phyloP scores from a whole-genome alignment of 305 asterid species.

The Rubia tinctorum region DNA sequence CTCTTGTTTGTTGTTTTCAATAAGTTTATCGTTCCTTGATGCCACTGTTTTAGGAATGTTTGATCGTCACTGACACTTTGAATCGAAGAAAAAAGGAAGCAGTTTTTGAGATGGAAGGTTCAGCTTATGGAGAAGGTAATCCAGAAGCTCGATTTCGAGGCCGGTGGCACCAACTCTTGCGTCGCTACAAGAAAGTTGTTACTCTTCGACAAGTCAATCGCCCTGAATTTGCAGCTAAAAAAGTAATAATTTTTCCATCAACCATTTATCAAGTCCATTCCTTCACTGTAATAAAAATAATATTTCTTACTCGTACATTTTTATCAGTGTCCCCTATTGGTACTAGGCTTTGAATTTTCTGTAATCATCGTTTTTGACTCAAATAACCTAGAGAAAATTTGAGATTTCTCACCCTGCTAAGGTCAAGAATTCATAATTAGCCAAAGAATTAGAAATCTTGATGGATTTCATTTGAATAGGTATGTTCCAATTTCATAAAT shows the following conservation, averaged over 20 bases:
- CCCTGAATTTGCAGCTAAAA: constrained; percentile 81
- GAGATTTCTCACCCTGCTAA: constrained; percentile 70
- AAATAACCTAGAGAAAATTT: constrained; percentile 74
- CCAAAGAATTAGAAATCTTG: not conserved
- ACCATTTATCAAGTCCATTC: not conserved
- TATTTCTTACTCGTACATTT: constrained; percentile 35
- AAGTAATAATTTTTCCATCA: constrained; percentile 31
- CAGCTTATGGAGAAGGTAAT: constrained; percentile 76
- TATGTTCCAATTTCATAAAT: constrained; percentile 66
- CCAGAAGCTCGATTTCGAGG: constrained; percentile 55
- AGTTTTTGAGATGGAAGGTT: constrained; percentile 77
- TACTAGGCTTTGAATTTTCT: constrained; percentile 64
- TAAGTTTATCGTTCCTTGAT: too few species aligned
- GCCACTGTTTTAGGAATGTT: too few species aligned
- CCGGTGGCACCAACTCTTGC: constrained; percentile 52
- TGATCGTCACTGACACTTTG: too few species aligned
- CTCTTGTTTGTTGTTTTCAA: too few species aligned
- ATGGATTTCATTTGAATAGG: constrained; percentile 23
- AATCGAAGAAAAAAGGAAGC: constrained; percentile 56
- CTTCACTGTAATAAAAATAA: not conserved
- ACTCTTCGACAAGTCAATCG: constrained; percentile 71
- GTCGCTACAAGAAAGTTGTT: constrained; percentile 57
- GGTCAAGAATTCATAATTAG: constrained; percentile 18
- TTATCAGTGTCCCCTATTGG: constrained; percentile 88
- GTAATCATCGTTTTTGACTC: constrained; percentile 68